These are phyloP conservation scores for Pichia sp. DNA, from an alignment of 1,139 yeast species.

Conservation along the genomic window DNA sequence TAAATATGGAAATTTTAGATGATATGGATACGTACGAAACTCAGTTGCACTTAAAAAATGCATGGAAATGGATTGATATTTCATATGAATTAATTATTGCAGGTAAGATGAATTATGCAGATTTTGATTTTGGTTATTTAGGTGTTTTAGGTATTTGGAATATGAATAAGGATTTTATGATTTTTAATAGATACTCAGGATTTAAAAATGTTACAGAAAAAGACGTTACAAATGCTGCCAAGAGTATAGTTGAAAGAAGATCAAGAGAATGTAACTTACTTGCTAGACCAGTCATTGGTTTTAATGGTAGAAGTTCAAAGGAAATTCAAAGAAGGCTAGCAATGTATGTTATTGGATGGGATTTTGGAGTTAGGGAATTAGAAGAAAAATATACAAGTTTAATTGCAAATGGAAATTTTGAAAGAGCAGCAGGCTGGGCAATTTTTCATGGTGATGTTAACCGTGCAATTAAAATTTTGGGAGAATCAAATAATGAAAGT, in stretches of 20 bases:
- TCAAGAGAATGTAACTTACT: constrained; percentile 21
- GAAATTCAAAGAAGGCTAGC: constrained; percentile 68
- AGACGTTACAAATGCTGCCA: constrained; percentile 34
- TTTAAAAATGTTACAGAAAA: constrained; percentile 36
- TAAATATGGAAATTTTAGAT: constrained; percentile 58
- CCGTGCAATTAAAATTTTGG: constrained; percentile 68
- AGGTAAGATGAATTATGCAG: constrained; percentile 61
- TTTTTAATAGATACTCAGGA: constrained; percentile 44
- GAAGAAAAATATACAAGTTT: constrained; percentile 61
- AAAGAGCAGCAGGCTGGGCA: constrained; percentile 98
- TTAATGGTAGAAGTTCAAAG: constrained; percentile 44
- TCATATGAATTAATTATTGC: constrained; percentile 63
- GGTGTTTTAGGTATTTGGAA: constrained; percentile 92
- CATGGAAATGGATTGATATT: constrained; percentile 86
- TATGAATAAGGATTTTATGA: constrained; percentile 58
- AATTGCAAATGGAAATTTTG: constrained; percentile 55
- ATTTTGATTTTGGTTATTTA: constrained; percentile 74
- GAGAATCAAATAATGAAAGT: constrained; percentile 51
- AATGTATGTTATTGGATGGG: constrained; percentile 88
- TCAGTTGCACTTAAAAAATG: constrained; percentile 56
- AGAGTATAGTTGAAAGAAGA: constrained; percentile 27
- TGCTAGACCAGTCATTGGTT: constrained; percentile 33
- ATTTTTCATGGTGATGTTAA: constrained; percentile 87
- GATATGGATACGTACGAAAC: constrained; percentile 47
- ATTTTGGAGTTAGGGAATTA: constrained; percentile 67